These are phyloP conservation scores for Leucoagaricus sp. DNA, from an alignment of 1,284 basidiomycete species.

Conservation along the genomic window DNA sequence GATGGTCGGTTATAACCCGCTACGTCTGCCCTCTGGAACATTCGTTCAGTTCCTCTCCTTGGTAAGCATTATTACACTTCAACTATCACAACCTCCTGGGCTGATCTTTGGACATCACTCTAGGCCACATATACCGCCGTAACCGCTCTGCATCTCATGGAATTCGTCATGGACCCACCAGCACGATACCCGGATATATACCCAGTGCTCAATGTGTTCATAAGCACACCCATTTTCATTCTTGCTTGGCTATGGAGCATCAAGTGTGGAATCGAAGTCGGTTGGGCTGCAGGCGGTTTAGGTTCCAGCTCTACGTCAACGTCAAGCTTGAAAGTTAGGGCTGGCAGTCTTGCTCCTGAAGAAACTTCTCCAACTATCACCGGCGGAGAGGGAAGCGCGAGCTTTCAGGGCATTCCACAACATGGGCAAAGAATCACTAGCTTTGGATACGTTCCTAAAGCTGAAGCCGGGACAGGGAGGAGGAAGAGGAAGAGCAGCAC, in stretches of 20 bases:
- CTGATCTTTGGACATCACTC: not conserved
- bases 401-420: slow-evolving; percentile 18
- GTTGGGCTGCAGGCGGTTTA: slow-evolving; percentile 56
- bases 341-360: not conserved
- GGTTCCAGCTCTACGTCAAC: slow-evolving; percentile 16
- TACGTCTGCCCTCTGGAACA: slow-evolving; percentile 41
- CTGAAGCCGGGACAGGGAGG: slow-evolving; percentile 7
- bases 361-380: too few species aligned
- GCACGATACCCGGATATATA: slow-evolving; percentile 84
- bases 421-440: slow-evolving; percentile 23
- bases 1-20: slow-evolving; percentile 74
- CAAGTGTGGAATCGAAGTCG: slow-evolving; percentile 64
- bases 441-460: slow-evolving; percentile 17
- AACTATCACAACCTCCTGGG: not conserved
- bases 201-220: slow-evolving; percentile 83
- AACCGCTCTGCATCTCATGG: slow-evolving; percentile 61
- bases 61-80: slow-evolving; percentile 43
- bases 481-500: slow-evolving; percentile 7
- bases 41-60: slow-evolving; percentile 59
- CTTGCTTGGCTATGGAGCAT: slow-evolving; percentile 80
- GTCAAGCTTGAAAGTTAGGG: not conserved
- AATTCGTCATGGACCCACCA: slow-evolving; percentile 64
- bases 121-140: slow-evolving; percentile 66
- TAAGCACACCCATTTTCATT: slow-evolving; percentile 78
- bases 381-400: not conserved